A percentile compares a stretch with the other conserved stretches of the same genome.
Conservation (phyloP, 1,139 yeast species). For the Pneumocystis wakefieldiae region DNA sequence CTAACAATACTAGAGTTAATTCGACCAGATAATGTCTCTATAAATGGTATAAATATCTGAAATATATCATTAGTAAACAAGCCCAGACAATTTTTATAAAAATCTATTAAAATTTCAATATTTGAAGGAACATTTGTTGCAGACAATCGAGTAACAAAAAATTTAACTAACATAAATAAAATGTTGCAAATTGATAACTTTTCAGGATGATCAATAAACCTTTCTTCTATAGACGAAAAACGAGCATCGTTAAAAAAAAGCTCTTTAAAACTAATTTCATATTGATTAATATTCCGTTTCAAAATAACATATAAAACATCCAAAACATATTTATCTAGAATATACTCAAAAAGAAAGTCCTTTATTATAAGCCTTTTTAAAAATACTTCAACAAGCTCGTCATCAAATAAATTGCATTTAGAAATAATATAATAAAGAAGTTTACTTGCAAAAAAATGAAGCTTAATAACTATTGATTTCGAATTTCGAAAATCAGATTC, state of each 20-base stretch:
- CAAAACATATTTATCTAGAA: background rate
- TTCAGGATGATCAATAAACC: background rate
- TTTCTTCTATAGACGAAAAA: background rate
- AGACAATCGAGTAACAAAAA: background rate
- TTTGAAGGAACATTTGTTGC: background rate
- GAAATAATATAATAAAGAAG: slow-evolving; percentile 1
- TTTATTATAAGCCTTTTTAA: background rate
- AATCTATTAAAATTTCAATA: background rate
- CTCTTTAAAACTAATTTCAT: background rate
- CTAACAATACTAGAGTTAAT: background rate
- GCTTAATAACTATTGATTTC: background rate
- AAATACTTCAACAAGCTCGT: background rate
- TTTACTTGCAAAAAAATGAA: background rate
- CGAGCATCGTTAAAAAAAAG: background rate
- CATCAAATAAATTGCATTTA: background rate
- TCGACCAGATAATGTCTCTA: background rate
- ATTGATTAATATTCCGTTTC: background rate
- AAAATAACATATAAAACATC: background rate
- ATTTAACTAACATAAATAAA: background rate
- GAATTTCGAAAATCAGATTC: background rate
- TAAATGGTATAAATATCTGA: background rate
- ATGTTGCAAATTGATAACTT: background rate
- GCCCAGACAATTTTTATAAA: background rate
- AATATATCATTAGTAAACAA: background rate
- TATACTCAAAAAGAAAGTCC: background rate